Base-by-base conservation (phyloP, 2,329 filamentous ascomycete genomes). In the Pseudogymnoascus sp. region DNA sequence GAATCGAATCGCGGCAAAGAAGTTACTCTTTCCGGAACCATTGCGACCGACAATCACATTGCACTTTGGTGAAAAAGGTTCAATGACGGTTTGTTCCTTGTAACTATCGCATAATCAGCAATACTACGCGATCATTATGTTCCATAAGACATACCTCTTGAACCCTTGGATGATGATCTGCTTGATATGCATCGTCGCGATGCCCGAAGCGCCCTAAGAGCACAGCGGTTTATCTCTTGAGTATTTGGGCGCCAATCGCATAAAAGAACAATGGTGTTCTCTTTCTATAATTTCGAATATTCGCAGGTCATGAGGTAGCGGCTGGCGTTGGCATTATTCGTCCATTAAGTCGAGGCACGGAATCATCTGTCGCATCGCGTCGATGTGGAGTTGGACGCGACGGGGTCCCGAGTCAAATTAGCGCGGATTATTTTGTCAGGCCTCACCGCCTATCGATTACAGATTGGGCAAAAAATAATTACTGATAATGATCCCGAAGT, bases 121-220 rank as follows among this genome's bases (percentile, higher is more conserved):
- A 64, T 71, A 6, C 21, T 44, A 33, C 17, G 33, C 24, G 6
- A 31, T 21, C 41, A 37, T 66, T 62, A 69, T 66, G n/a, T 33
- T 54, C 13, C 31, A 47, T n/a, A 41, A 7, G 9, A 1, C 76
- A 68, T 76, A 95, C 92, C 92, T 97, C 79, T 99, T 99, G 79
- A 99, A 99, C 85, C 94, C 94, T 76, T 99, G 94, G 74, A 99
- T 97, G 76, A 97, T 97, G 75, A 97, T 97, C 80, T 99, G 94
- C 77, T 99, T 99, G 83, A 99, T 97, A 80, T 95, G 94, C 92
- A 97, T 96, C 69, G 74, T 81, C 60, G 68, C 58, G 62, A 50
- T 37, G 40, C 26, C 40, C 21, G n/a, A 47, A 63, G 44, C 33
- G 35, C 39, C 21, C 26, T 54, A 54, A n/a, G 47, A 33, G 47